phyloP scores from a whole-genome alignment of 2,329 filamentous ascomycete species.

The Hymenoscyphus scutula region DNA sequence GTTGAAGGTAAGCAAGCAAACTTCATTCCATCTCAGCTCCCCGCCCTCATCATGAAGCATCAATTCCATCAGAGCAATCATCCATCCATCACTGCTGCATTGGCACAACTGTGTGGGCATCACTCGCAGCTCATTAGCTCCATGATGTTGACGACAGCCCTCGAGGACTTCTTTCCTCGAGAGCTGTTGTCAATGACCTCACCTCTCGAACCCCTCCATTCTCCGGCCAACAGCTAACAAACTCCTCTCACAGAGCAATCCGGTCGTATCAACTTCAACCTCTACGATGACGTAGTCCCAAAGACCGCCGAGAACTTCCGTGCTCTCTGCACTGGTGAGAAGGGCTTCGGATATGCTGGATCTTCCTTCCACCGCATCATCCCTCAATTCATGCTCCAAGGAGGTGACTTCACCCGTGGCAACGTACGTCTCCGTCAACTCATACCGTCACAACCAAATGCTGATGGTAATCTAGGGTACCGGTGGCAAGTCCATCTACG shows the following conservation, averaged over 20 bases:
- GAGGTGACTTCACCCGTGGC: slow-evolving; percentile 89
- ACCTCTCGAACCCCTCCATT: background rate
- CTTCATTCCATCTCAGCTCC: background rate
- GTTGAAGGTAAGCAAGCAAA: slow-evolving; percentile 60
- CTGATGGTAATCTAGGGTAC: slow-evolving; percentile 62
- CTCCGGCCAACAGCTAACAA: slow-evolving; percentile 25
- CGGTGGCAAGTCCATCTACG: slow-evolving; percentile 91
- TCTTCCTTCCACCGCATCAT: slow-evolving; percentile 93
- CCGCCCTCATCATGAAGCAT: slow-evolving; percentile 1
- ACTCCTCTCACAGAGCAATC: slow-evolving; percentile 50
- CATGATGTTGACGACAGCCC: slow-evolving; percentile 18
- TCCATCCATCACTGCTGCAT: background rate
- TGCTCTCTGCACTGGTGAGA: slow-evolving; percentile 78
- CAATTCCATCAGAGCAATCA: background rate
- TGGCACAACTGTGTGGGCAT: background rate
- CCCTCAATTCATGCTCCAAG: slow-evolving; percentile 92
- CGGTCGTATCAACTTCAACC: slow-evolving; percentile 84
- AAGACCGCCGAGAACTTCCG: slow-evolving; percentile 98
- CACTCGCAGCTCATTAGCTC: background rate
- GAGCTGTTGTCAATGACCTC: background rate
- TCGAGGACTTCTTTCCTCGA: slow-evolving; percentile 10
- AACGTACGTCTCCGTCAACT: slow-evolving; percentile 60
- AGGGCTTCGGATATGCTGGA: slow-evolving; percentile 79
- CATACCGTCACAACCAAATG: slow-evolving; percentile 48
- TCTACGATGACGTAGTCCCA: slow-evolving; percentile 74